Conservation (phyloP, 768 basidiomycete genomes). For the Auriscalpium microsporum region DNA sequence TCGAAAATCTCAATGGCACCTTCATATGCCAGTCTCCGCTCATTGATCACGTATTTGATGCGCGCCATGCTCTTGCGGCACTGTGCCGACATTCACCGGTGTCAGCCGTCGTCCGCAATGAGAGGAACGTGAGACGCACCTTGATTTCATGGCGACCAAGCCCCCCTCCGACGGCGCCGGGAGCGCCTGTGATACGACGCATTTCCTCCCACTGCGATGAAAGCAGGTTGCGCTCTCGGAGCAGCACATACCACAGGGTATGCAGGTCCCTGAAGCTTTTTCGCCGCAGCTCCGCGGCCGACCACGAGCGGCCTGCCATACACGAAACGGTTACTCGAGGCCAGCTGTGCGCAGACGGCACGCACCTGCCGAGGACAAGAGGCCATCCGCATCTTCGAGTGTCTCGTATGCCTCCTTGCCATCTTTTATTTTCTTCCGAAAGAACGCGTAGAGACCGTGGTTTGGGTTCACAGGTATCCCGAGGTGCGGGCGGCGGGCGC, state of each 20-base stretch:
- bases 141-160: slow-evolving; percentile 4
- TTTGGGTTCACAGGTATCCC: slow-evolving; percentile 40
- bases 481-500: slow-evolving; percentile 34
- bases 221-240: slow-evolving; percentile 84
- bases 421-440: slow-evolving; percentile 45
- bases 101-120: too few species aligned
- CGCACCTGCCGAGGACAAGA: slow-evolving; percentile 30
- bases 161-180: background rate
- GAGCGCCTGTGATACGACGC: slow-evolving; percentile 43
- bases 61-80: slow-evolving; percentile 94
- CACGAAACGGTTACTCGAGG: too few species aligned
- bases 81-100: slow-evolving; percentile 30
- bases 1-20: slow-evolving; percentile 38
- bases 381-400: slow-evolving; percentile 25
- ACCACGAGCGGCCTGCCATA: slow-evolving; percentile 77
- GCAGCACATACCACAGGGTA: slow-evolving; percentile 85
- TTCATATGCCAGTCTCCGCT: slow-evolving; percentile 79
- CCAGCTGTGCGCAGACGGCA: background rate
- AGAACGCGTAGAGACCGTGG: slow-evolving; percentile 75
- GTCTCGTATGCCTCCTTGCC: slow-evolving; percentile 50
- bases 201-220: slow-evolving; percentile 81
- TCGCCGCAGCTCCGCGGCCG: slow-evolving; percentile 72
- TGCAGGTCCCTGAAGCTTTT: slow-evolving; percentile 94
- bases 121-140: slow-evolving; percentile 2
- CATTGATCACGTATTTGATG: slow-evolving; percentile 87